phyloP scores from a whole-genome alignment of 495 filamentous ascomycete species.

The Pseudoneurospora amorphoporcata region DNA sequence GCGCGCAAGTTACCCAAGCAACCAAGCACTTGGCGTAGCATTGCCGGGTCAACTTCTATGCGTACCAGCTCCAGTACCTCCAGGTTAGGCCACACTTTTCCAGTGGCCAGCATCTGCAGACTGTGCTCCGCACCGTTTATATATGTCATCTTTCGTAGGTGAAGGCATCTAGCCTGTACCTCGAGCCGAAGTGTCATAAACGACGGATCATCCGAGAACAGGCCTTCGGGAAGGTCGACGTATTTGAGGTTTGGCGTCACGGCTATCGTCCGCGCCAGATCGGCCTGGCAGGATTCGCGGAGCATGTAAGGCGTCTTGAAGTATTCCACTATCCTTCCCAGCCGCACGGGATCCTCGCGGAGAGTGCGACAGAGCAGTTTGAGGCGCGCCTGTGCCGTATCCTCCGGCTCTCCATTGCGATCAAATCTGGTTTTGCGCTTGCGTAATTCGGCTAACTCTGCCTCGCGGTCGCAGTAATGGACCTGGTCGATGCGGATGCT shows the following conservation, averaged over 20 bases:
- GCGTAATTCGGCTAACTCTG: slow-evolving; percentile 63
- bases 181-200: slow-evolving; percentile 72
- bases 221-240: slow-evolving; percentile 81
- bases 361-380: slow-evolving; percentile 70
- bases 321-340: slow-evolving; percentile 58
- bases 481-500: slow-evolving; percentile 89
- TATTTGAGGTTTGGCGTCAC: slow-evolving; percentile 79
- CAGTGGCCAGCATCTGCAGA: slow-evolving; percentile 55
- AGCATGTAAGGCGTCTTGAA: slow-evolving; percentile 96
- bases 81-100: slow-evolving; percentile 63
- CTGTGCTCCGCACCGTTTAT: slow-evolving; percentile 64
- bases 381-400: slow-evolving; percentile 66
- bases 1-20: slow-evolving; percentile 56
- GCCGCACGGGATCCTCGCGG: slow-evolving; percentile 52
- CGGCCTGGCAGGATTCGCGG: slow-evolving; percentile 73
- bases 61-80: slow-evolving; percentile 68
- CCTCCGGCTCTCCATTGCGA: slow-evolving; percentile 65
- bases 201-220: slow-evolving; percentile 67
- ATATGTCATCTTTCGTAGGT: slow-evolving; percentile 84
- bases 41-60: slow-evolving; percentile 60
- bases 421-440: slow-evolving; percentile 65
- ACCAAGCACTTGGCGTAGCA: slow-evolving; percentile 59
- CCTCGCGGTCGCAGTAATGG: slow-evolving; percentile 87
- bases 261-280: slow-evolving; percentile 75
- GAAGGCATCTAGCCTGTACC: slow-evolving; percentile 68